Percentiles rank a stretch among this genome's conserved stretches.
Conservation (phyloP, 1,139 yeast species). For the Kurtzmaniella quercitrusa region DNA sequence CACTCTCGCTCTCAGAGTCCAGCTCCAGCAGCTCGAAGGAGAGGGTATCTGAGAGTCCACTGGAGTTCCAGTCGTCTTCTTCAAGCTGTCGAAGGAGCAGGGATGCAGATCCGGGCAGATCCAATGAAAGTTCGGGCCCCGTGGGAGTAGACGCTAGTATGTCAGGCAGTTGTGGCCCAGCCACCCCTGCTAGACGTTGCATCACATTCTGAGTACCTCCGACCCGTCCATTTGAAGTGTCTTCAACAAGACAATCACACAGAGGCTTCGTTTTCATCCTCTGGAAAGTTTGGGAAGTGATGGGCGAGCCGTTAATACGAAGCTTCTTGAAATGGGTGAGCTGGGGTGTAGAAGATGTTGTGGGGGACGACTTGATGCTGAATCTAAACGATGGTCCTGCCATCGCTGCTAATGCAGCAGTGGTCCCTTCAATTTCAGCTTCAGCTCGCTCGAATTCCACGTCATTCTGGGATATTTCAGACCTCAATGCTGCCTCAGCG, state of each 20-base stretch:
- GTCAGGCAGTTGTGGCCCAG: background rate
- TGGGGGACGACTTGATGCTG: slow-evolving; percentile 31
- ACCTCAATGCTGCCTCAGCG: background rate
- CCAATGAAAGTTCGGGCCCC: background rate
- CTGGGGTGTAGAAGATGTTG: slow-evolving; percentile 33
- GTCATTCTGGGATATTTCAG: slow-evolving; percentile 6
- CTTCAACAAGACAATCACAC: slow-evolving; percentile 11
- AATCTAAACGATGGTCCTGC: slow-evolving; percentile 11
- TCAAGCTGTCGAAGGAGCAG: background rate
- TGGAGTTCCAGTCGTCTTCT: slow-evolving; percentile 2
- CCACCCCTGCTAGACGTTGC: background rate
- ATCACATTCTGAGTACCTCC: background rate
- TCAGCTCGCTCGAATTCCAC: background rate
- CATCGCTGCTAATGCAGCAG: background rate
- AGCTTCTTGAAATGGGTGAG: slow-evolving; percentile 41
- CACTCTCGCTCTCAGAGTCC: slow-evolving; percentile 16
- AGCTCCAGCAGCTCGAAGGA: slow-evolving; percentile 1
- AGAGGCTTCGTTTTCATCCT: slow-evolving; percentile 11
- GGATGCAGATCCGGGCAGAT: background rate
- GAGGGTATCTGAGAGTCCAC: slow-evolving; percentile 2
- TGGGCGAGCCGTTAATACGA: slow-evolving; percentile 40
- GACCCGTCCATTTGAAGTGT: background rate
- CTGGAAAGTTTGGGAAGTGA: slow-evolving; percentile 24
- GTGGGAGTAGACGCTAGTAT: background rate
- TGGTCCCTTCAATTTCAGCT: background rate